Conservation (phyloP, 1,284 basidiomycete genomes). For the Vanrija sp. region DNA sequence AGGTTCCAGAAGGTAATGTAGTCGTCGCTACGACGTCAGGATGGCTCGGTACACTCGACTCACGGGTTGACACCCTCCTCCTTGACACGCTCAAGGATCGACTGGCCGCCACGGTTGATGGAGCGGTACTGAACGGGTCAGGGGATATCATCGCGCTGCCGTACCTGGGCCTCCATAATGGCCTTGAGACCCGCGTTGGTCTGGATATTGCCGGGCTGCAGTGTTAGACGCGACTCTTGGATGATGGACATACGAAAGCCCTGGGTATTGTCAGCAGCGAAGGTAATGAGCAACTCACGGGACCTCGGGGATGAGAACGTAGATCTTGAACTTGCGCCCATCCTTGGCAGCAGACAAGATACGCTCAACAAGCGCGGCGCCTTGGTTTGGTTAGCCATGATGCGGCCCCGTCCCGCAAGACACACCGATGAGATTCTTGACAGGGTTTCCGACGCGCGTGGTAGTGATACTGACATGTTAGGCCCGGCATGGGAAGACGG, state of each 20-base stretch:
- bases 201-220: conserved; percentile 67
- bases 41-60: conserved; percentile 8
- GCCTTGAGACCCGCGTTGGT: conserved; percentile 62
- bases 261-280: conserved; percentile 7
- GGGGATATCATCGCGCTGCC: background rate
- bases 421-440: conserved; percentile 71
- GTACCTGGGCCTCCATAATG: conserved; percentile 45
- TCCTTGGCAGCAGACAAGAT: conserved; percentile 71
- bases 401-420: background rate
- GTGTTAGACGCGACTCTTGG: conserved; percentile 24
- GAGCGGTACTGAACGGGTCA: conserved; percentile 53
- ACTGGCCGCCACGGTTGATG: conserved; percentile 79
- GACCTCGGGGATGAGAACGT: conserved; percentile 68
- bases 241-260: conserved; percentile 33
- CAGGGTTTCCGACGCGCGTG: conserved; percentile 58
- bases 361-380: conserved; percentile 71
- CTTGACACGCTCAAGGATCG: conserved; percentile 77
- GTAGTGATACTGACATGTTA: conserved; percentile 63
- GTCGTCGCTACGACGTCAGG: conserved; percentile 17
- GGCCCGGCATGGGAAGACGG: background rate
- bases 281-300: conserved; percentile 31
- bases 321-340: conserved; percentile 69
- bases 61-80: conserved; percentile 77
- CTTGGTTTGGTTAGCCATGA: conserved; percentile 5
- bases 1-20: conserved; percentile 78